These are phyloP conservation scores for Aspergillus cejpii DNA, from an alignment of 2,329 filamentous ascomycete species.

Conservation along the genomic window DNA sequence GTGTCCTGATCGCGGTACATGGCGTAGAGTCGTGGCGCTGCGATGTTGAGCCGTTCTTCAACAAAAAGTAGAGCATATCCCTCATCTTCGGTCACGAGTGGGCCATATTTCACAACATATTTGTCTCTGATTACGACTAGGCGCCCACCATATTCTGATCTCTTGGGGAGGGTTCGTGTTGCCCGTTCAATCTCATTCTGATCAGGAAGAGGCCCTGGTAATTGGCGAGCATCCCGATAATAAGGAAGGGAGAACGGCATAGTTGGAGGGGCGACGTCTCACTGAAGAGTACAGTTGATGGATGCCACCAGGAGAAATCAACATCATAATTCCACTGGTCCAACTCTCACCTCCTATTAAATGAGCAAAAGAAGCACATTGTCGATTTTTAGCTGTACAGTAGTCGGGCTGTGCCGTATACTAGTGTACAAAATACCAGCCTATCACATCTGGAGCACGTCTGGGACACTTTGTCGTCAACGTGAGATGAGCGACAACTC, in stretches of 20 bases:
- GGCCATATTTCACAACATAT: conserved; percentile 20
- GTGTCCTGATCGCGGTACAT: conserved; percentile 15
- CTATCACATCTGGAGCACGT: too few relatives aligned
- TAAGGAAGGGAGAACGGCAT: conserved; percentile 13
- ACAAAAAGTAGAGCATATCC: conserved; percentile 19
- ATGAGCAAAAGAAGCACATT: too few relatives aligned
- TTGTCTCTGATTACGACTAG: conserved; percentile 16
- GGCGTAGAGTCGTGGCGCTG: conserved; percentile 18
- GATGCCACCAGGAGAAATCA: too few relatives aligned
- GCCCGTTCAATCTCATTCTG: conserved; percentile 13
- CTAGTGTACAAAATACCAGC: too few relatives aligned
- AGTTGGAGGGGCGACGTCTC: background rate
- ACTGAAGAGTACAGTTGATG: too few relatives aligned
- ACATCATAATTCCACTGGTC: too few relatives aligned
- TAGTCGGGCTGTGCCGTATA: too few relatives aligned
- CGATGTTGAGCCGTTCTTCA: conserved; percentile 15
- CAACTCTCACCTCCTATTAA: too few relatives aligned
- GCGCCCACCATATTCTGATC: conserved; percentile 13
- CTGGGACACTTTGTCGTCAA: too few relatives aligned
- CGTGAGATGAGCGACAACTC: too few relatives aligned
- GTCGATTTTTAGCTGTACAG: too few relatives aligned
- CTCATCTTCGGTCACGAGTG: conserved; percentile 18
- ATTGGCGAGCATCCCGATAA: conserved; percentile 13
- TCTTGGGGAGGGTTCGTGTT: conserved; percentile 16
- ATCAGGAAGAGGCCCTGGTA: conserved; percentile 17